Evolutionary conservation across 257 asterid species (phyloP).

Genomic region (Linaria vulgaris): DNA sequence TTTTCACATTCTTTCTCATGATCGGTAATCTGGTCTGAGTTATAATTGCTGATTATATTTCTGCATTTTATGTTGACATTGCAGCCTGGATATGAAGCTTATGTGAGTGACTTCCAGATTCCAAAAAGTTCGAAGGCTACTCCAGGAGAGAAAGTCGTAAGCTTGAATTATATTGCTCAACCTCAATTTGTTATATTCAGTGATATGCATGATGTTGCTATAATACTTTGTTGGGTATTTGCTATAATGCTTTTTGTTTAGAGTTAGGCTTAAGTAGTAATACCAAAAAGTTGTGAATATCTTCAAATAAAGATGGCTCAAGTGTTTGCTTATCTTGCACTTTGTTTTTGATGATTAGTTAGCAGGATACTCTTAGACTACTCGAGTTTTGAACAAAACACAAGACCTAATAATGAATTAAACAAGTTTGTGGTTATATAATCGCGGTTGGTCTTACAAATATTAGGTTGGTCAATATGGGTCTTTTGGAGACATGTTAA

Average conservation of each 20-base stretch:
- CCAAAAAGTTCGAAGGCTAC: constrained; percentile 45
- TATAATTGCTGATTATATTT: constrained; percentile 15
- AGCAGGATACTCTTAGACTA: neutral
- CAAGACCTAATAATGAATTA: neutral
- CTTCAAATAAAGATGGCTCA: neutral
- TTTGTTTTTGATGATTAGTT: constrained; percentile 13
- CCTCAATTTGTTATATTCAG: constrained; percentile 15
- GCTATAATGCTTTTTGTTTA: neutral
- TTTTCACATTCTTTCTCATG: constrained; percentile 19
- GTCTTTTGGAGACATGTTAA: neutral
- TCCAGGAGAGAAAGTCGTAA: constrained; percentile 62
- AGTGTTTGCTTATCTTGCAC: constrained; percentile 18
- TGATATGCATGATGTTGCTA: constrained; percentile 8
- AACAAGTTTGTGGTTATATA: neutral
- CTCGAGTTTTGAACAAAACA: neutral
- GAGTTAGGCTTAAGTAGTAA: neutral
- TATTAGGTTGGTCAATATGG: neutral
- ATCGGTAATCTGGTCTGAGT: constrained; percentile 1
- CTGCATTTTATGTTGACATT: constrained; percentile 22
- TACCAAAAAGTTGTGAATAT: neutral
- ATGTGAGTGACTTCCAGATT: constrained; percentile 70
- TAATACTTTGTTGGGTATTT: constrained; percentile 4
- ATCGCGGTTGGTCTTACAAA: constrained; percentile 4
- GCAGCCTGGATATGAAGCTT: constrained; percentile 92
- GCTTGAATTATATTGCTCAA: constrained; percentile 31